phyloP scores from a whole-genome alignment of 1,284 basidiomycete genomes.

The Marasmius oreades region DNA sequence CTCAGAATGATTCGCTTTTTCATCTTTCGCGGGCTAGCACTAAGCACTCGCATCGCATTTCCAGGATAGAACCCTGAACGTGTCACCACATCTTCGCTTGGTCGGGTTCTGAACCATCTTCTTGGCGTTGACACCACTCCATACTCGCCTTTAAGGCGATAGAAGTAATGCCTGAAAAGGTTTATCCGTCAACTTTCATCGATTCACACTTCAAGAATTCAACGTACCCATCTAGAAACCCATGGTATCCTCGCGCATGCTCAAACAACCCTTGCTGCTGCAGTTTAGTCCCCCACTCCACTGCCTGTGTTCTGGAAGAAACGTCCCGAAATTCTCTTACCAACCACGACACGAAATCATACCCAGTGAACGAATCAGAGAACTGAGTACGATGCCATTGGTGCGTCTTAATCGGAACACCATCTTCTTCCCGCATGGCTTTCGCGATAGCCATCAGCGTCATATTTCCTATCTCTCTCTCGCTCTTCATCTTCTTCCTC shows the following conservation, averaged over 20 bases:
- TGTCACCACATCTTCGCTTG: constrained; percentile 31
- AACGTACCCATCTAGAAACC: constrained; percentile 81
- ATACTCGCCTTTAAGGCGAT: constrained; percentile 77
- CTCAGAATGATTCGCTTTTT: constrained; percentile 77
- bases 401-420: constrained; percentile 72
- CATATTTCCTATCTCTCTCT: constrained; percentile 66
- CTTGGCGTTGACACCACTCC: constrained; percentile 64
- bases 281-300: constrained; percentile 75
- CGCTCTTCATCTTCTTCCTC: constrained; percentile 74
- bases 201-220: too few species aligned
- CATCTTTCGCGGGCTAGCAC: constrained; percentile 38
- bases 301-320: constrained; percentile 71
- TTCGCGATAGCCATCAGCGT: constrained; percentile 60
- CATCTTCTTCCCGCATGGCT: constrained; percentile 77
- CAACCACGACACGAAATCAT: constrained; percentile 85
- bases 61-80: constrained; percentile 39
- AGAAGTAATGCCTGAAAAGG: constrained; percentile 75
- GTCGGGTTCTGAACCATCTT: constrained; percentile 61
- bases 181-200: too few species aligned
- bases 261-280: constrained; percentile 80
- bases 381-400: constrained; percentile 72
- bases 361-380: constrained; percentile 80
- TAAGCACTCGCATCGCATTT: constrained; percentile 30
- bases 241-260: constrained; percentile 75
- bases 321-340: constrained; percentile 84